Evolutionary conservation across 805 yeast species (phyloP).

Genomic region (Metschnikowia drakensbergensis): DNA sequence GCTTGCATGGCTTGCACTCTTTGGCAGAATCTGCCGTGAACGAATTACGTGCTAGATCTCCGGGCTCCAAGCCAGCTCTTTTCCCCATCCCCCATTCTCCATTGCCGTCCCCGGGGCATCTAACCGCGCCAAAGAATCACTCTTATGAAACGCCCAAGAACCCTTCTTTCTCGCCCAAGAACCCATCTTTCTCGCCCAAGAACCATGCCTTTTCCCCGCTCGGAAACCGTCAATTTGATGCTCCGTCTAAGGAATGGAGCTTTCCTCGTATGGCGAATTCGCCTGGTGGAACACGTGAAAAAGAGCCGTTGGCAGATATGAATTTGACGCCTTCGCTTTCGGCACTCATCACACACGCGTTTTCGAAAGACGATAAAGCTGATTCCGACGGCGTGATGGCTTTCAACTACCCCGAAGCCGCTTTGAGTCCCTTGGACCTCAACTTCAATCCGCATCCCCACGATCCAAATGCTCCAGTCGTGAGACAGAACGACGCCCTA

Average conservation of each 20-base stretch:
- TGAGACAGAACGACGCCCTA: background rate
- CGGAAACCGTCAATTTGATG: background rate
- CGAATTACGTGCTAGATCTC: conserved; percentile 17
- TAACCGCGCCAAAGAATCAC: background rate
- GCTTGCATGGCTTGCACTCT: conserved; percentile 24
- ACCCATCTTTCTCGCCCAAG: background rate
- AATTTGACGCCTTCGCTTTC: conserved; percentile 37
- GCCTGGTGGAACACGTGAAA: background rate
- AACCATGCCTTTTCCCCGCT: background rate
- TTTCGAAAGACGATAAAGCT: conserved; percentile 22
- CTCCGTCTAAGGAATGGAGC: conserved; percentile 10
- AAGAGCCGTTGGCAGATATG: conserved; percentile 17
- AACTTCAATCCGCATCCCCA: background rate
- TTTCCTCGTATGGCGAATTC: background rate
- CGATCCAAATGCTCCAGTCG: background rate
- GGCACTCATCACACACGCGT: conserved; percentile 35
- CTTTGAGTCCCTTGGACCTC: conserved; percentile 27
- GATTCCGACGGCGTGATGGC: conserved; percentile 13
- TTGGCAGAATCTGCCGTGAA: conserved; percentile 36
- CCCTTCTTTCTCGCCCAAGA: too few relatives aligned
- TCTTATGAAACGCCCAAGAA: background rate
- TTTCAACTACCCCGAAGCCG: conserved; percentile 6
- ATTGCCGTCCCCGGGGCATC: background rate
- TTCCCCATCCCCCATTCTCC: conserved; percentile 1
- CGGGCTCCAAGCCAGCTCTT: conserved; percentile 5